These are phyloP conservation scores for Talaromyces sp. DNA, from an alignment of 2,329 filamentous ascomycete genomes.

Conservation along the genomic window DNA sequence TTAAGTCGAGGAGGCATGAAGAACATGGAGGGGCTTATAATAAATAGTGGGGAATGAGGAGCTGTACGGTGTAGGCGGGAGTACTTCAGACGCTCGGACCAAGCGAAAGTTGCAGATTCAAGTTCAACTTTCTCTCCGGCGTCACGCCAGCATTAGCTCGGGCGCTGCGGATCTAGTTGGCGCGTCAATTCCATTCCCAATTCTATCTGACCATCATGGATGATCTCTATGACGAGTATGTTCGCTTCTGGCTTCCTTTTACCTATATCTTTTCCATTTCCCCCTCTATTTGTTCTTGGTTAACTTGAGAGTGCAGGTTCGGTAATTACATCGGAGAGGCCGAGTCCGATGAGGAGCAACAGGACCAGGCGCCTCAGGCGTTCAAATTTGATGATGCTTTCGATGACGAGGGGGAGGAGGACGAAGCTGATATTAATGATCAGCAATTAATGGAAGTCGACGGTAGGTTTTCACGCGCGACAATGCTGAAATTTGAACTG, in stretches of 20 bases:
- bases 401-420: conserved; percentile 61
- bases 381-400: conserved; percentile 77
- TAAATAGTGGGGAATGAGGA: conserved; percentile 26
- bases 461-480: conserved; percentile 51
- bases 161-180: conserved; percentile 12
- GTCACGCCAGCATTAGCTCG: conserved; percentile 22
- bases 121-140: conserved; percentile 17
- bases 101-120: conserved; percentile 25
- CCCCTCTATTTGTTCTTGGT: background rate
- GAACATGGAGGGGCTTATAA: conserved; percentile 5
- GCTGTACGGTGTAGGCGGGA: conserved; percentile 32
- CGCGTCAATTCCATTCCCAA: conserved; percentile 2
- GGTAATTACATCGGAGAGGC: conserved; percentile 98
- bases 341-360: conserved; percentile 82
- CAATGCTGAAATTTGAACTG: background rate
- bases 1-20: background rate
- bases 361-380: conserved; percentile 74
- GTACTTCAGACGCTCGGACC: conserved; percentile 25
- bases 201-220: conserved; percentile 65
- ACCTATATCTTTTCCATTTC: conserved; percentile 26
- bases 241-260: conserved; percentile 3
- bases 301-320: conserved; percentile 62
- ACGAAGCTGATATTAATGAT: conserved; percentile 62
- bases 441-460: conserved; percentile 95
- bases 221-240: conserved; percentile 93